phyloP scores from a whole-genome alignment of 176 grass and related monocot species.

The Oryza glaberrima region DNA sequence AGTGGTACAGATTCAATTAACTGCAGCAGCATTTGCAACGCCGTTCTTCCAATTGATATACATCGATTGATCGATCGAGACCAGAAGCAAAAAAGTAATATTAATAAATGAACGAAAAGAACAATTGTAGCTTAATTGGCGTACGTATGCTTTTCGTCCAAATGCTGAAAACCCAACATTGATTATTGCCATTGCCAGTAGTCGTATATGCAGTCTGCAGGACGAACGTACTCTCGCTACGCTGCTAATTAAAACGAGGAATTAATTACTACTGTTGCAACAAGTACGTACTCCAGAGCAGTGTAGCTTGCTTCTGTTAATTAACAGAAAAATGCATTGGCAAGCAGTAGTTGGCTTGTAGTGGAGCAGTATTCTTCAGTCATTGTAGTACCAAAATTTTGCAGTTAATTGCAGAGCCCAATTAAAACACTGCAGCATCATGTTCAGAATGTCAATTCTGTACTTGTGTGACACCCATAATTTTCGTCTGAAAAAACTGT shows the following conservation, averaged over 20 bases:
- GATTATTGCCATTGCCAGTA: background rate
- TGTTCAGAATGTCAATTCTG: background rate
- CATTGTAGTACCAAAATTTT: background rate
- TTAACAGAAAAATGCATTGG: background rate
- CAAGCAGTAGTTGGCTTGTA: background rate
- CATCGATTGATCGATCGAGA: background rate
- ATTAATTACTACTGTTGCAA: background rate
- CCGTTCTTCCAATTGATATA: background rate
- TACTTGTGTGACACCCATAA: background rate
- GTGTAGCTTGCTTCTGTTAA: background rate
- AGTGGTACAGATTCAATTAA: background rate
- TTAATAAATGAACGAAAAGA: background rate
- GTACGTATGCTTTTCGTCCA: background rate
- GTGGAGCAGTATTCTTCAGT: background rate
- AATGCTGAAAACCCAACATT: background rate
- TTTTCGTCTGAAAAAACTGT: background rate
- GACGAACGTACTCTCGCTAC: background rate
- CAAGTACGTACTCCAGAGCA: background rate
- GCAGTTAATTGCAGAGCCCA: background rate
- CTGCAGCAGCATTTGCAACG: background rate
- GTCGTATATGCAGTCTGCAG: background rate
- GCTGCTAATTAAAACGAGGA: background rate
- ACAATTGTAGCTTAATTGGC: conserved; percentile 6
- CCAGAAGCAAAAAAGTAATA: conserved; percentile 10
- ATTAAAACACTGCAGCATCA: background rate